Evolutionary conservation across 345 rosid species (phyloP).

Genomic region (Arabidopsis suecica): DNA sequence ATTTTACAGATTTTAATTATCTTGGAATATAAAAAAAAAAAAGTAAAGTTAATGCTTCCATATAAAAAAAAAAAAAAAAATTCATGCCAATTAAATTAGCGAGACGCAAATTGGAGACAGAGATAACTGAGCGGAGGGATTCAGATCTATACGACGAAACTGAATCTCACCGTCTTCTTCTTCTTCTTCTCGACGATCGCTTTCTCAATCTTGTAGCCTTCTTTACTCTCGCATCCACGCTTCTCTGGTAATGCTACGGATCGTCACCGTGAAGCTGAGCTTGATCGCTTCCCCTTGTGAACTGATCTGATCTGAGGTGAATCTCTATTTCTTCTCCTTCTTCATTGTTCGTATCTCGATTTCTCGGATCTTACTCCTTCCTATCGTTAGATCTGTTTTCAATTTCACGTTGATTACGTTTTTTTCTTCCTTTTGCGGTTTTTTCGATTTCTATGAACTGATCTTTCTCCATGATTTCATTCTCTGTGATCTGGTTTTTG

Average conservation of each 20-base stretch:
- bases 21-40: not conserved
- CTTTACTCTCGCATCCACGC: constrained; percentile 19
- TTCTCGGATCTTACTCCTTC: constrained; percentile 9
- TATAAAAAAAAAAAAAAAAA: not conserved
- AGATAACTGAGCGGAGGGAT: constrained; percentile 37
- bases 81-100: constrained; percentile 11
- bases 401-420: not conserved
- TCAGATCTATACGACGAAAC: constrained; percentile 43
- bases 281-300: constrained; percentile 34
- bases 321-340: constrained; percentile 13
- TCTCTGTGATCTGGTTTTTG: constrained; percentile 43
- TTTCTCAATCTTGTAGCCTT: too few relatives aligned
- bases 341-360: constrained; percentile 15
- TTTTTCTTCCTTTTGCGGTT: not conserved
- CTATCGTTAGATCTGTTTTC: constrained; percentile 21
- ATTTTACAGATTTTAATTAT: not conserved
- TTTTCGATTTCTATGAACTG: not conserved
- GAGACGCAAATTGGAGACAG: constrained; percentile 19
- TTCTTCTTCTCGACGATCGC: constrained; percentile 4
- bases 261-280: constrained; percentile 27
- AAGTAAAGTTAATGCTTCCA: not conserved
- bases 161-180: constrained; percentile 37
- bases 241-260: constrained; percentile 36
- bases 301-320: constrained; percentile 70
- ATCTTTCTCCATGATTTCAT: constrained; percentile 12